phyloP scores from a whole-genome alignment of 2,329 filamentous ascomycete genomes.

The Aureobasidium sp. region DNA sequence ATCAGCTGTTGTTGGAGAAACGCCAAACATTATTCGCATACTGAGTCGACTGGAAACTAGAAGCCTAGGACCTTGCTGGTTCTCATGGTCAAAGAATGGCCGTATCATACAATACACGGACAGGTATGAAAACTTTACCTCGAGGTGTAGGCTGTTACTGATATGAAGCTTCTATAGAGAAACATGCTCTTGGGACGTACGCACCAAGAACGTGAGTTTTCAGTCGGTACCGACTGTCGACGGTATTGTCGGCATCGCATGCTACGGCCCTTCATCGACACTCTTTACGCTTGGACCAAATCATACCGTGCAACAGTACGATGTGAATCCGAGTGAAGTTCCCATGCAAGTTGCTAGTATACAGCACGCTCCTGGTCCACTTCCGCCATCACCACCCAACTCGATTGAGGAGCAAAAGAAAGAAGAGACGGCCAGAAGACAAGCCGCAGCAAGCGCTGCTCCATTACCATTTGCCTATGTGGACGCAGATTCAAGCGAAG shows the following conservation, averaged over 20 bases:
- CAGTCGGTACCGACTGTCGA: conserved; percentile 81
- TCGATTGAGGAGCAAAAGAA: conserved; percentile 64
- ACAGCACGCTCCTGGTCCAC: conserved; percentile 70
- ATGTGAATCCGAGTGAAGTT: conserved; percentile 64
- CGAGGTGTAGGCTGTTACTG: background rate
- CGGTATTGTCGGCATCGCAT: conserved; percentile 70
- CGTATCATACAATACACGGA: conserved; percentile 89
- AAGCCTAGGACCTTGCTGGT: conserved; percentile 78
- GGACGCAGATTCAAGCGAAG: conserved; percentile 65
- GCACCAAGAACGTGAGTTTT: conserved; percentile 92
- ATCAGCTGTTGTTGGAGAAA: conserved; percentile 56
- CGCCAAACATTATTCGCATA: conserved; percentile 78
- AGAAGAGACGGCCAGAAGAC: conserved; percentile 9
- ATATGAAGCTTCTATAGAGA: conserved; percentile 42
- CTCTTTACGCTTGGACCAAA: conserved; percentile 86
- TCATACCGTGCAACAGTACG: conserved; percentile 89
- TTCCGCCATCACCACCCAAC: conserved; percentile 75
- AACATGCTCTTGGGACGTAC: conserved; percentile 92
- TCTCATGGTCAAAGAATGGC: conserved; percentile 97
- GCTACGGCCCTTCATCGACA: conserved; percentile 82
- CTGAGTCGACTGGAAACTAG: conserved; percentile 71
- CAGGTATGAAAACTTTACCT: conserved; percentile 50
- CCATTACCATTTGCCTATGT: conserved; percentile 28
- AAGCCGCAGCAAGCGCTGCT: conserved; percentile 20
- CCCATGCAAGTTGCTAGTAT: conserved; percentile 75